Base-by-base conservation (phyloP, 2,329 filamentous ascomycete genomes). In the Lanzia echinophila region DNA sequence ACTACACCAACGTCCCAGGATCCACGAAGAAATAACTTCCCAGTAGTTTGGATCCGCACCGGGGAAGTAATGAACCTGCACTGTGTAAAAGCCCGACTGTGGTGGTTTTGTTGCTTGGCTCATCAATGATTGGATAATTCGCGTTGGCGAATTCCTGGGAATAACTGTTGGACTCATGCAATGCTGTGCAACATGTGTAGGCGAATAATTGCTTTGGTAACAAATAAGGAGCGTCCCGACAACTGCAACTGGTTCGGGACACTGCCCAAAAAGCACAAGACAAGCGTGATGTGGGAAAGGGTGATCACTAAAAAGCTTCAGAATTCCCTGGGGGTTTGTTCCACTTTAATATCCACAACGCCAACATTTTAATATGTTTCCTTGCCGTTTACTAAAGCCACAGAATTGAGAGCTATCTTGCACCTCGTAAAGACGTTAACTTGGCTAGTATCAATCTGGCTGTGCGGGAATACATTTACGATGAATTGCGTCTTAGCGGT, bases 151-250 rank as follows among this genome's bases (percentile, higher is more conserved):
- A 47, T 53, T 4, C 44, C 38, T 48, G 43, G 47, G 39, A 53
- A 53, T n/a, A 50, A 34, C 38, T 10, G 32, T 33, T 34, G 24
- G 17, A 13, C 36, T n/a, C 28, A 39, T 32, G 49, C 42, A 39
- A 48, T 53, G 50, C 36, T 48, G 50, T 53, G 41, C 44, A 19
- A 53, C 50, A 22, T 42, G 19, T 53, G 50, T 44, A 48, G 45
- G 28, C 34, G 34, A 44, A 36, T 24, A 53, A 38, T 19, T 33
- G 48, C n/a, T 24, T 38, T 48, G 50, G 50, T 48, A 53, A 33
- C 50, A 53, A 53, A 53, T 53, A 34, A 53, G 50, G 28, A 53
- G 50, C 34, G 50, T 53, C 50, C 50, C 50, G 50, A 53, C 50
- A 53, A 41, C 44, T 53, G 44, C 50, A 53, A 53, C 50, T 32